Evolutionary conservation across 2,329 filamentous ascomycete genomes (phyloP).

Genomic region (Exophiala oligosperma): DNA sequence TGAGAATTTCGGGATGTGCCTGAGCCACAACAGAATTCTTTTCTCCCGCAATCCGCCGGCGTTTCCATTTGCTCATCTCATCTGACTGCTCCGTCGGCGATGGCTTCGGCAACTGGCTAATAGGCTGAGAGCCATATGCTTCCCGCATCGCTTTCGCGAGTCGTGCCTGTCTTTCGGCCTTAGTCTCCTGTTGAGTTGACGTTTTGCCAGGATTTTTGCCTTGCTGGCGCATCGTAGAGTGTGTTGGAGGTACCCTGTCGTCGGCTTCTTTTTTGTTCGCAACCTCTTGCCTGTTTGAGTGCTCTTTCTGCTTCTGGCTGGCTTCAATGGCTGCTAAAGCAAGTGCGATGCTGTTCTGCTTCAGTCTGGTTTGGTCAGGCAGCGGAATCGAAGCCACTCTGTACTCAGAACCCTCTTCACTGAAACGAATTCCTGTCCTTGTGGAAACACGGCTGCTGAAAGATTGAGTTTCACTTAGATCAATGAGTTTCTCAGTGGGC

Average conservation of each 20-base stretch:
- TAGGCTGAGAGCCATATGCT: slow-evolving; percentile 13
- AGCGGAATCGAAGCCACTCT: slow-evolving; percentile 4
- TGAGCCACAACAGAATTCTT: slow-evolving; percentile 15
- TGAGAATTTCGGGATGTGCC: slow-evolving; percentile 10
- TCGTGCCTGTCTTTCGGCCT: slow-evolving; percentile 13
- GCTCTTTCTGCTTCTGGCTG: background rate
- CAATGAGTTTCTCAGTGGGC: background rate
- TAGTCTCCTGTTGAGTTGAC: slow-evolving; percentile 15
- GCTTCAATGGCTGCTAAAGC: slow-evolving; percentile 10
- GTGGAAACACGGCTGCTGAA: background rate
- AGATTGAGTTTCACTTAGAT: background rate
- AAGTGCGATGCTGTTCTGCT: slow-evolving; percentile 5
- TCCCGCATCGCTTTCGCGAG: slow-evolving; percentile 11
- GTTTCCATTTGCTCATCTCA: slow-evolving; percentile 21
- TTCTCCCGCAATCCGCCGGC: slow-evolving; percentile 12
- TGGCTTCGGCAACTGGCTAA: background rate
- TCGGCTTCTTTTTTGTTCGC: slow-evolving; percentile 16
- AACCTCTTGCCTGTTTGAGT: background rate
- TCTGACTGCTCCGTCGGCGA: background rate
- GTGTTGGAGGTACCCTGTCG: slow-evolving; percentile 5
- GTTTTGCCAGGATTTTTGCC: slow-evolving; percentile 23
- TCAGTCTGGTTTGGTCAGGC: slow-evolving; percentile 2
- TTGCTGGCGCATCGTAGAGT: slow-evolving; percentile 24
- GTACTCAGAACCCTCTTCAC: slow-evolving; percentile 17
- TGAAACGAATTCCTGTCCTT: slow-evolving; percentile 10